Evolutionary conservation across 495 filamentous ascomycete genomes (phyloP), one percentile per base, ranked within the genome.

Genomic region (Platismatia glauca): DNA sequence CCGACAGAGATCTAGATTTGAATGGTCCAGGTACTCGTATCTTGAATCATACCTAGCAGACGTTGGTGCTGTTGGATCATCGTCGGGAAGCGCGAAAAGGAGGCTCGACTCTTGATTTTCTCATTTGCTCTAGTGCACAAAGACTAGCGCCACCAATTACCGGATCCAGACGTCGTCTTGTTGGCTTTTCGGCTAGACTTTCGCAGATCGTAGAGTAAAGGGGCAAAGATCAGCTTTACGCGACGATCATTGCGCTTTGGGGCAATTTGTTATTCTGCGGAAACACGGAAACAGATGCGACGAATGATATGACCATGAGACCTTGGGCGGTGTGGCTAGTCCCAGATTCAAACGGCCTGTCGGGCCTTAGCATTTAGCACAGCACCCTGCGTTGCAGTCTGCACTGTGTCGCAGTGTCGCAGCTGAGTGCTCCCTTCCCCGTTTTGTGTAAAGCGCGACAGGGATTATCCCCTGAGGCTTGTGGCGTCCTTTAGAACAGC

Each of bases 41-140:
- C 58, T 60, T 48, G 43, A 31, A 52, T 34, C 39, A 34, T 41
- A 41, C 13, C 16, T 43, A 46, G 43, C 33, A 50, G 41, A 35
- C 53, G 60, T 62, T 62, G 60, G 60, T 62, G 52, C 60, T 62
- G 60, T 57, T 62, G 52, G 60, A 62, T 62, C 53, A 55, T 58
- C 8, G 9, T 3, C 35, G 8, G 41, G 31, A 63, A 58, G 55
- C 22, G 55, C 55, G 41, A 41, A 58, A 63, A 44, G 15, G 20
- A 48, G n/a, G 13, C 4, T 37, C 3, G 31, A 58, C 56, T 16
- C 61, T 31, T 63, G 61, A 37, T 57, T 44, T 18, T 24, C 9
- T 35, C 5, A 35, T 35, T 35, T 35, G 34, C 34, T 35, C 34
- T 35, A 35, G 34, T 35, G 4, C 34, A 35, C 9, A 4, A 35